Evolutionary conservation across 2,329 filamentous ascomycete species (phyloP).

Genomic region (Claviceps paspali): DNA sequence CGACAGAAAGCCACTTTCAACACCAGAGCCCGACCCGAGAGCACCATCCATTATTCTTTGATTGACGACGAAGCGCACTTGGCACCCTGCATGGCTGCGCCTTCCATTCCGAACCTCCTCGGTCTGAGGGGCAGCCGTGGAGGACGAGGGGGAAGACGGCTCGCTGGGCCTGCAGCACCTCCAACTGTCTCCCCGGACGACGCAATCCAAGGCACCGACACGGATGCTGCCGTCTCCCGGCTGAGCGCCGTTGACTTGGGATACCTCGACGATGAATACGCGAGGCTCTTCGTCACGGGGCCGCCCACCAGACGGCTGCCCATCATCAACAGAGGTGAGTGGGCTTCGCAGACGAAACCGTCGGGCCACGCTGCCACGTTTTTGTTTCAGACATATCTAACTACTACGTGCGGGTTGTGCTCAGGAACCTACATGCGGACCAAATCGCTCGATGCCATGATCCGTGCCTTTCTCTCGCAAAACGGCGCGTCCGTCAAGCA

Average conservation of each 20-base stretch:
- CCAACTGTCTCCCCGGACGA: slow-evolving; percentile 43
- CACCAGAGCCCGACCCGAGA: no score
- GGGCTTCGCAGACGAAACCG: neutral
- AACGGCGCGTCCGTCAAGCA: slow-evolving; percentile 37
- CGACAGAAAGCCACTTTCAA: no score
- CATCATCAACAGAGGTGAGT: slow-evolving; percentile 84
- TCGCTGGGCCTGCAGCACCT: slow-evolving; percentile 18
- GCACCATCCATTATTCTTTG: no score
- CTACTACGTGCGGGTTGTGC: no score
- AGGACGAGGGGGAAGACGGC: slow-evolving; percentile 21
- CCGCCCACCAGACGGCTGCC: slow-evolving; percentile 53
- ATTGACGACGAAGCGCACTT: no score
- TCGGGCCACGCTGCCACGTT: no score
- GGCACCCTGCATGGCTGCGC: slow-evolving; percentile 49
- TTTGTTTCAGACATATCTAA: neutral
- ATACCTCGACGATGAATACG: slow-evolving; percentile 73
- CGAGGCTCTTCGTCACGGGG: slow-evolving; percentile 49
- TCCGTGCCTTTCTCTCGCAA: slow-evolving; percentile 51
- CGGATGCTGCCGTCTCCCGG: slow-evolving; percentile 77
- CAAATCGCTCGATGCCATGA: slow-evolving; percentile 62
- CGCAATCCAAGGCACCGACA: slow-evolving; percentile 77
- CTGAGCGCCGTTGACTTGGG: slow-evolving; percentile 76
- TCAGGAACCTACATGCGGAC: slow-evolving; percentile 87
- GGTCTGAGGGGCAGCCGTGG: slow-evolving; percentile 30
- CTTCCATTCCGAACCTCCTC: slow-evolving; percentile 66